Base-by-base conservation (phyloP, 2,329 filamentous ascomycete species). In the Drechslerella coelobrocha region DNA sequence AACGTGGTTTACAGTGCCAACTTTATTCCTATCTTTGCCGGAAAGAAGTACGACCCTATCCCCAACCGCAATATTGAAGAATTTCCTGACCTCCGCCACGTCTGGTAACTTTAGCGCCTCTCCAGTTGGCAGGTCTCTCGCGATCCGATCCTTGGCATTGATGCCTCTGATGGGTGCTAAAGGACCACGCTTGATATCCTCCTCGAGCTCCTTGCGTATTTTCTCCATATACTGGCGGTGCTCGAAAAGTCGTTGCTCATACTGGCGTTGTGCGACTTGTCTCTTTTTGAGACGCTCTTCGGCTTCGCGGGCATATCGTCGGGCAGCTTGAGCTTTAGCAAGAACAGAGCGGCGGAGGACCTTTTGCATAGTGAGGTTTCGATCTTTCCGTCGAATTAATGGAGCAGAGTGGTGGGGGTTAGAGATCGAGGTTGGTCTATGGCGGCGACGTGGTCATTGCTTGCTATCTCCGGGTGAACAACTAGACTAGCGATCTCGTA, bases 41-140 rank as follows among this genome's bases (percentile, higher is more conserved):
- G 88, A 86, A 59, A 91, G 80, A 66, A 97, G 81, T 57, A 93
- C 90, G 29, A 97, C 92, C 68, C 94, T 85, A 79, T 97, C 94
- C 5, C 88, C 87, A 2, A 80, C 77, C 23, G 83, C 84, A 66
- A 92, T 81, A 74, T 86, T 88, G 72, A 90, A 81, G 78, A 83
- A 83, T 57, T 68, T 68, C 51, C 78, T 76, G 60, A 78, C 76
- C 45, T 71, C 59, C 10, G 68, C 65, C 17, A 45, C 74, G 52
- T 57, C 73, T 72, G 61, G 74, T 62, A 74, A 51, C 24, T 52
- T 17, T 43, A 72, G 31, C 1, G 61, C 48, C 50, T 65, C 61
- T 1, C 45, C 48, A 2, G 54, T 51, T 12, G 57, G 57, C 39
- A 72, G 50, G 45, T 72, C 68, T 41, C 68, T 61, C 12, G 66